Base-by-base conservation (phyloP, 2,329 filamentous ascomycete species). In the Aspergillus aculeatinus region DNA sequence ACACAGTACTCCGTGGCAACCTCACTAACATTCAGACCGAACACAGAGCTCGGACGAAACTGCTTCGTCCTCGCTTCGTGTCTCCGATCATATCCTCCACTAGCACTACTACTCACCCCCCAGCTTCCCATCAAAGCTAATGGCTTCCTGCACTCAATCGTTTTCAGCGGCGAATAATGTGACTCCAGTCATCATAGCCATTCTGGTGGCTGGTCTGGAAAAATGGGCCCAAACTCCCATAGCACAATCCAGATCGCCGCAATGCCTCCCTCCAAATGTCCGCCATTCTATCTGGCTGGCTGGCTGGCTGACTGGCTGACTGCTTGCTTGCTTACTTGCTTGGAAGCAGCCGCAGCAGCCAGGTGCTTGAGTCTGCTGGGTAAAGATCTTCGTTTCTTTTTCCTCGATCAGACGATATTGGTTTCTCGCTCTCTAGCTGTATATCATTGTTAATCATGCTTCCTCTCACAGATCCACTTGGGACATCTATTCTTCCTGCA, bases 371-470 rank as follows among this genome's bases (percentile, higher is more conserved):
- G 16, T 44, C n/a, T 19, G 42, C 25, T 48, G 53, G 19, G 52
- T 35, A 64, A 63, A 21, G 65, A 67, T 66, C 61, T 47, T 51
- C 65, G 49, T 55, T 63, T 59, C 49, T 57, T 64, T 62, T 66
- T 48, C 59, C 63, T 54, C 33, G 60, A 63, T 55, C 42, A 66
- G 64, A 23, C 51, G 27, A 54, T 59, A 59, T 62, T 39, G 55
- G 58, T 65, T 58, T 62, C 61, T 66, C 56, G 57, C 60, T 60
- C 56, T 55, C 61, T 59, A 58, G 57, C 59, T 59, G 59, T 62
- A 65, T 63, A 67, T 59, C 61, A 64, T 58, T 56, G 56, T 57
- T 56, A 56, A 63, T 62, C 61, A 60, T 66, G 59, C 60, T 60
- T 57, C 50, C 44, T 58, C 59, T 55, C 49, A 60, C 55, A 57